Base-by-base conservation (phyloP, 2,329 filamentous ascomycete genomes). In the Fusarium heterosporum region DNA sequence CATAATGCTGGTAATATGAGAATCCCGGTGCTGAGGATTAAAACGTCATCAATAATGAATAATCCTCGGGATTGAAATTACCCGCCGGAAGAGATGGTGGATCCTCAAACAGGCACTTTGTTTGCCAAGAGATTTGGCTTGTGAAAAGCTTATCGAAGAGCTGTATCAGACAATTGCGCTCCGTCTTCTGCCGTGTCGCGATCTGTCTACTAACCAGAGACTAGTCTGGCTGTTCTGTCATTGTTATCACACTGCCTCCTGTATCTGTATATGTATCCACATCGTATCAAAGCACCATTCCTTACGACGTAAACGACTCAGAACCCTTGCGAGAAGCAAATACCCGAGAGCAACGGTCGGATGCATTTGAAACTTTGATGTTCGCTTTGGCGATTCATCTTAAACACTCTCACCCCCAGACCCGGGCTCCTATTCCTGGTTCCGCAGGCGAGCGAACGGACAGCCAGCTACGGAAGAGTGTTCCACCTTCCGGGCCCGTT, bases 381-480 rank as follows among this genome's bases (percentile, higher is more conserved):
- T 66, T 56, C 65, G 29, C 54, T 64, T 64, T 60, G 54, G 56
- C 39, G 43, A 61, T 61, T 65, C 61, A 51, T 65, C 58, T 48
- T 40, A 45, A 55, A 55, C 32, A 29, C 22, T 29, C 30, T 41
- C 42, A 42, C 11, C 47, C 40, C 50, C 51, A 48, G 49, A 36
- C 39, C 42, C 63, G 52, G 59, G 43, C 58, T 61, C 22, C 29
- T 42, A 46, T 61, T 55, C 64, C 64, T 65, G 54, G 60, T 43
- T 64, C 29, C 38, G 28, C 41, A 55, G 28, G 30, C 58, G 56
- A 61, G 34, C 12, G 45, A 29, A 43, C 28, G 46, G 32, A 30
- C 39, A 29, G 59, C 46, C 51, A 51, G 45, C 54, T 51, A 54
- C 64, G 64, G 64, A 61, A 58, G n/a, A 8, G 22, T 36, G 28